Conservation (phyloP, 2,329 filamentous ascomycete species). For the Colletotrichum lupini region DNA sequence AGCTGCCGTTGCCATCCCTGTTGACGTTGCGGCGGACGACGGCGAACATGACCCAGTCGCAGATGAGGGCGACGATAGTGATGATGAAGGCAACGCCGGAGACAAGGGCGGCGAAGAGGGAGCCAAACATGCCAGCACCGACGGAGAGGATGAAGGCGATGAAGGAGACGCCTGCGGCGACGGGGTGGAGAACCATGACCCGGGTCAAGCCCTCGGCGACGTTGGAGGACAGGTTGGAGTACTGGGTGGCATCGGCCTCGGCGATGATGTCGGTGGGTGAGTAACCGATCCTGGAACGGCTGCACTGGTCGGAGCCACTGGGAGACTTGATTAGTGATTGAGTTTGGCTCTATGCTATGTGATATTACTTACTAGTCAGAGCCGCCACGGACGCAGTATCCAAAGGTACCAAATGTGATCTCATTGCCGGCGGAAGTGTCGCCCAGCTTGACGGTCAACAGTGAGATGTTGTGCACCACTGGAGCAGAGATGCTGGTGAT, state of each 20-base stretch:
- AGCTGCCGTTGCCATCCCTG: conserved; percentile 48
- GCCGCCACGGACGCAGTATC: conserved; percentile 59
- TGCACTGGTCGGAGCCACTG: conserved; percentile 59
- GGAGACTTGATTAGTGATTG: background rate
- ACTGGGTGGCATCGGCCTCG: conserved; percentile 48
- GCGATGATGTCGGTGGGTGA: conserved; percentile 59
- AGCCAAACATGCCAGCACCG: conserved; percentile 62
- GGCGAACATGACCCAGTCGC: conserved; percentile 68
- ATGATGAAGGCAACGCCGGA: conserved; percentile 61
- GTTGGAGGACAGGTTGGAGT: conserved; percentile 54
- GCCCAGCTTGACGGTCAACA: conserved; percentile 63
- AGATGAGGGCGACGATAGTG: conserved; percentile 59
- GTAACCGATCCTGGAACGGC: conserved; percentile 64
- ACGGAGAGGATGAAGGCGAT: conserved; percentile 67
- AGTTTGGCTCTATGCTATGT: background rate
- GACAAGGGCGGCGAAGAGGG: conserved; percentile 61
- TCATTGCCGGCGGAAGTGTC: conserved; percentile 47
- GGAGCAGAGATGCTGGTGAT: conserved; percentile 69
- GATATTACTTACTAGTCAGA: conserved; percentile 38
- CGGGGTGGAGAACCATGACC: conserved; percentile 72
- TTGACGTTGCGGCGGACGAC: conserved; percentile 66
- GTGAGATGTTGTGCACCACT: conserved; percentile 63
- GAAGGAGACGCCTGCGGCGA: conserved; percentile 68
- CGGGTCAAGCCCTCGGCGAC: conserved; percentile 63
- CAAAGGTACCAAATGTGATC: conserved; percentile 70